phyloP scores from a whole-genome alignment of 2,329 filamentous ascomycete genomes.

The Nemania sp. region DNA sequence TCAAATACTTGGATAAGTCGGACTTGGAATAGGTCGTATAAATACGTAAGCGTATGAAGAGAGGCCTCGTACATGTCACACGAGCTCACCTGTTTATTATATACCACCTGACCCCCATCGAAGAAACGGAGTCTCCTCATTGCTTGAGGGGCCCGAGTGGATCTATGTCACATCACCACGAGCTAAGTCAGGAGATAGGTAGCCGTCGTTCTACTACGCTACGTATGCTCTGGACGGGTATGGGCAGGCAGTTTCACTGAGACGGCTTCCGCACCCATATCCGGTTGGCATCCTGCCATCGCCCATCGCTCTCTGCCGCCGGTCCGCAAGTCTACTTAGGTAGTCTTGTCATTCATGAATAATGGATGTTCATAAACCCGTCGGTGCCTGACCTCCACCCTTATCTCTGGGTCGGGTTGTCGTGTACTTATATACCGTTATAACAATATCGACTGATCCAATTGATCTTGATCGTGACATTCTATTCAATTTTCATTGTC shows the following conservation, averaged over 20 bases:
- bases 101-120: conserved; percentile 20
- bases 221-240: background rate
- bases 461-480: too few species aligned
- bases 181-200: background rate
- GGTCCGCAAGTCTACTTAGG: too few species aligned
- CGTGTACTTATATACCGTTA: conserved; percentile 5
- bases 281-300: background rate
- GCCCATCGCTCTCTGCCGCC: too few species aligned
- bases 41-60: background rate
- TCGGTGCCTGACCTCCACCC: background rate
- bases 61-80: background rate
- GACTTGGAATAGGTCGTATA: background rate
- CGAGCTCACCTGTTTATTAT: too few species aligned
- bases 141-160: conserved; percentile 14
- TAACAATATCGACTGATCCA: conserved; percentile 12
- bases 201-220: background rate
- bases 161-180: conserved; percentile 11
- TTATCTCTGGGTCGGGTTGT: background rate
- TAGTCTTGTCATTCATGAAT: too few species aligned
- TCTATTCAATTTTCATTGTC: too few species aligned
- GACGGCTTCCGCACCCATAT: background rate
- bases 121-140: background rate
- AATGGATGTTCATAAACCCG: background rate
- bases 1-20: background rate
- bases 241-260: background rate